Evolutionary conservation across 805 yeast species (phyloP).

Genomic region (Blastobotrys robertii): DNA sequence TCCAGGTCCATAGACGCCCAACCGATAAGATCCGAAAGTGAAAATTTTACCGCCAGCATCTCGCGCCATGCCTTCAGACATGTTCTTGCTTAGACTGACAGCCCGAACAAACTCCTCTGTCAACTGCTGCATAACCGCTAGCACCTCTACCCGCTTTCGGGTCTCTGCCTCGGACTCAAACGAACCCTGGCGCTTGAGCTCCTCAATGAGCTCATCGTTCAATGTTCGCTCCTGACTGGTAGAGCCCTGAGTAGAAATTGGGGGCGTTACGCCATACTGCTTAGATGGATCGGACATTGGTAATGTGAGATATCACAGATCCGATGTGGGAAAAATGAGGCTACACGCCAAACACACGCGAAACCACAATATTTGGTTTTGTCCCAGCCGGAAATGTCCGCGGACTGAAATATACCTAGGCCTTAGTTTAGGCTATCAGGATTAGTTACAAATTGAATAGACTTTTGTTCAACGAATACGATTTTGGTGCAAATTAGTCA

Average conservation of each 20-base stretch:
- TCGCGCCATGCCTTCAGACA: constrained; percentile 95
- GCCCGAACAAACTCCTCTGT: constrained; percentile 73
- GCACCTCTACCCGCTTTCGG: constrained; percentile 63
- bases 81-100: constrained; percentile 73
- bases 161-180: constrained; percentile 86
- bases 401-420: too few relatives aligned
- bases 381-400: too few relatives aligned
- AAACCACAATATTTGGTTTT: too few relatives aligned
- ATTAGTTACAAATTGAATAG: too few relatives aligned
- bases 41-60: constrained; percentile 99
- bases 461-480: too few relatives aligned
- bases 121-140: constrained; percentile 60
- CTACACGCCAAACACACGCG: too few relatives aligned
- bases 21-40: constrained; percentile 86
- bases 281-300: constrained; percentile 1
- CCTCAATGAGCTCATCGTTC: constrained; percentile 69
- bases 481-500: too few relatives aligned
- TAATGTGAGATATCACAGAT: neutral
- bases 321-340: too few relatives aligned
- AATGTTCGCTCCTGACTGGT: constrained; percentile 67
- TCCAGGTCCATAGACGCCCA: constrained; percentile 97
- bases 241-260: constrained; percentile 79
- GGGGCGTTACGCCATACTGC: constrained; percentile 65
- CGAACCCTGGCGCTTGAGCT: constrained; percentile 72
- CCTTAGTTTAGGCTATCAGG: too few relatives aligned